Evolutionary conservation across 345 rosid species (phyloP).

Genomic region (Microthlaspi erraticum): DNA sequence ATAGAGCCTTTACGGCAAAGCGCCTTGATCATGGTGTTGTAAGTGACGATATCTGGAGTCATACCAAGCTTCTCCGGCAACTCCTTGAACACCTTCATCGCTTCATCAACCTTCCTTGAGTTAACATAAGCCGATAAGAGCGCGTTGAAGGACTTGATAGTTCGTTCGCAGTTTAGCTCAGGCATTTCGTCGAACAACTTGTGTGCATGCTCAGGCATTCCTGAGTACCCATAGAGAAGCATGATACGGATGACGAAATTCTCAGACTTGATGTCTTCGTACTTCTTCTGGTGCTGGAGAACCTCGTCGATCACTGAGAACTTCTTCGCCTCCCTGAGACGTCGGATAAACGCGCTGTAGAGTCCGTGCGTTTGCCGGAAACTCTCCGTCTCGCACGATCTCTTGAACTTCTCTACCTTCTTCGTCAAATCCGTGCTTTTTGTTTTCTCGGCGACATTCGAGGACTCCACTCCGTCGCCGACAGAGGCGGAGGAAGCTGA

Average conservation of each 20-base stretch:
- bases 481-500: constrained; percentile 2
- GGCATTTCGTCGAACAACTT: constrained; percentile 92
- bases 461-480: constrained; percentile 14
- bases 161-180: constrained; percentile 55
- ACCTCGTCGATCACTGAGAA: constrained; percentile 61
- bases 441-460: constrained; percentile 37
- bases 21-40: constrained; percentile 63
- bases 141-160: constrained; percentile 67
- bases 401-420: constrained; percentile 65
- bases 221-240: constrained; percentile 55
- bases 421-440: constrained; percentile 49
- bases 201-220: constrained; percentile 71
- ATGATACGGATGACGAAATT: constrained; percentile 59
- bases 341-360: constrained; percentile 60
- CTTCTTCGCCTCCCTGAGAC: constrained; percentile 56
- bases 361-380: constrained; percentile 56
- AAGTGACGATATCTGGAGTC: constrained; percentile 57
- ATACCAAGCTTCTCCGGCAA: constrained; percentile 59
- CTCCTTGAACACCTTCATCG: constrained; percentile 47
- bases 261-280: constrained; percentile 61
- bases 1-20: constrained; percentile 56
- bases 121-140: constrained; percentile 61
- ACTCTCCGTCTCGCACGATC: constrained; percentile 52
- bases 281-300: constrained; percentile 78
- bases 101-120: constrained; percentile 53